phyloP scores from a whole-genome alignment of 2,329 filamentous ascomycete species.

The Corynespora cassiicola region DNA sequence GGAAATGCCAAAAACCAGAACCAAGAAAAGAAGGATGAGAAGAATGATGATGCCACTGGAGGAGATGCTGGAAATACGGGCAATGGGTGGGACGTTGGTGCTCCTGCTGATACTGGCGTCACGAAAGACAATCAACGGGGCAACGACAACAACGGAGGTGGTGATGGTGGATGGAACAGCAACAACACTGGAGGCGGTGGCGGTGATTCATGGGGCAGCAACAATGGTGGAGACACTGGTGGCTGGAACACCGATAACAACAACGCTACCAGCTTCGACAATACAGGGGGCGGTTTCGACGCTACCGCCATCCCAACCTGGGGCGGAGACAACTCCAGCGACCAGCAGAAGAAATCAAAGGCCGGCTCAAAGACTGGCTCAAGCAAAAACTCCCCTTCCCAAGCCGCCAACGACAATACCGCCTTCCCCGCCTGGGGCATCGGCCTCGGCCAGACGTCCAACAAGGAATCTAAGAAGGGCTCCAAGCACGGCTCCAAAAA shows the following conservation, averaged over 20 bases:
- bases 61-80: conserved; percentile 1
- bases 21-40: conserved; percentile 11
- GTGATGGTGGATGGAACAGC: background rate
- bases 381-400: too few relatives aligned
- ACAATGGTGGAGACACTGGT: conserved; percentile 3
- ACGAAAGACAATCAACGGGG: background rate
- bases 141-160: background rate
- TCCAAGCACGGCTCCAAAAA: conserved; percentile 2
- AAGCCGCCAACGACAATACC: too few relatives aligned
- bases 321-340: background rate
- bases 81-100: background rate
- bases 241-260: conserved; percentile 1
- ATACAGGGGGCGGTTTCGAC: background rate
- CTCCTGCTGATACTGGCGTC: background rate
- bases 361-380: too few relatives aligned
- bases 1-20: conserved; percentile 21
- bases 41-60: conserved; percentile 7
- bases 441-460: too few relatives aligned
- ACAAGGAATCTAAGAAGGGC: background rate
- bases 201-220: background rate
- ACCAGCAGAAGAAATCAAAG: conserved; percentile 1
- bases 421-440: too few relatives aligned
- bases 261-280: conserved; percentile 5
- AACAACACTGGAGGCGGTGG: conserved; percentile 3
- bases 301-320: too few relatives aligned